Evolutionary conservation across 1,284 basidiomycete genomes (phyloP), one percentile per base, ranked within the genome.

Genomic region (Leccinum subatratum): DNA sequence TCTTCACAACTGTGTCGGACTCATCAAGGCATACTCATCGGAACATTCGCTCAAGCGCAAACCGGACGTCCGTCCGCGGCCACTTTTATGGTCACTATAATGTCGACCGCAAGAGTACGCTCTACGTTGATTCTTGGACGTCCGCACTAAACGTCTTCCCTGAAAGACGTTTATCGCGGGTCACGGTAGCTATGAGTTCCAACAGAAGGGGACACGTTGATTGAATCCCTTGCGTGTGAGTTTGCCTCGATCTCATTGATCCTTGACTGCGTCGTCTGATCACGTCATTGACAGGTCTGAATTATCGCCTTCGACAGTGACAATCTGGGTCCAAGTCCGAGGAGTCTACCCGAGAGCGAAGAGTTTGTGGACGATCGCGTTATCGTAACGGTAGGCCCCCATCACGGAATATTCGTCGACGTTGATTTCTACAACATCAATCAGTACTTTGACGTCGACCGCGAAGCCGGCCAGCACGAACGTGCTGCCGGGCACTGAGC

Each of bases 181-280:
- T 30, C 30, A 30, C 30, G 96, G 96, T 61, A 88, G 96, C 62
- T 99, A 99, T 80, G 96, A 99, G 80, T 98, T 97, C 80, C 87
- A 99, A 99, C 84, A 99, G 96, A 96, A 72, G 95, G 98, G 58
- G 96, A 98, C 79, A 97, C 98, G 95, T 99, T 98, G 78, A 96
- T 99, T 74, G 96, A 99, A 81, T 88, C 92, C 30, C 87, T 99
- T 66, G 96, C 96, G 34, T 92, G 95, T 86, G 71, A 62, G 85
- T 77, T 32, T 37, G 51, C 22, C 30, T 45, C 20, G 12, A 30
- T 63, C 54, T 28, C 28, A 28, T 30, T 30, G 51, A 48, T 45
- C 5, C 5, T 20, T 61, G 48, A 32, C 51, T 64, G 30, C 64
- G 32, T 37, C 28, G 28, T 64, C 60, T 54, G 63, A 63, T 68